These are phyloP conservation scores for Cordyceps javanica DNA, from an alignment of 2,329 filamentous ascomycete genomes.

Conservation along the genomic window DNA sequence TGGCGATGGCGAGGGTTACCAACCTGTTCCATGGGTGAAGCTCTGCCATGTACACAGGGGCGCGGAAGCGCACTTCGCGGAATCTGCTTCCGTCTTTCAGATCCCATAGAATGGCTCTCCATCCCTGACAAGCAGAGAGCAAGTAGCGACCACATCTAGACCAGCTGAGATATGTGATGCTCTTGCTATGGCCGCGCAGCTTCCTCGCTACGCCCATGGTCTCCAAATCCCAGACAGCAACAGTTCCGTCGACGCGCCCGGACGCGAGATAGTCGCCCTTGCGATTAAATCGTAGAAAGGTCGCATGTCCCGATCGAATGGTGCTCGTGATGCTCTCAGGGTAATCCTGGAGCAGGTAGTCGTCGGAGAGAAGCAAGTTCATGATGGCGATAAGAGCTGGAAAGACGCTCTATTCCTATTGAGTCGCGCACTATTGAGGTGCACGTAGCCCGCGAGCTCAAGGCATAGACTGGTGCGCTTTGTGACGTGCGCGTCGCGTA, in stretches of 20 bases:
- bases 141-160: constrained; percentile 86
- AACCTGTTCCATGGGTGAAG: constrained; percentile 87
- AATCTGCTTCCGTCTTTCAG: constrained; percentile 62
- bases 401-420: not conserved
- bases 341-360: constrained; percentile 69
- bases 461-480: not conserved
- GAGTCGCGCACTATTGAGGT: not conserved
- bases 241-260: constrained; percentile 86
- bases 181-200: constrained; percentile 84
- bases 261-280: constrained; percentile 92
- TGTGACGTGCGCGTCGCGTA: not conserved
- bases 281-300: constrained; percentile 79
- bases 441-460: not conserved
- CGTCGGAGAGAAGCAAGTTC: constrained; percentile 56
- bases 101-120: constrained; percentile 96
- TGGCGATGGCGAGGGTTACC: constrained; percentile 12
- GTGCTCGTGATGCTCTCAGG: constrained; percentile 85
- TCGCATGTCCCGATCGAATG: constrained; percentile 65
- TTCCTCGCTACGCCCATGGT: constrained; percentile 96
- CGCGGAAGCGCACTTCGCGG: constrained; percentile 83
- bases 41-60: constrained; percentile 92
- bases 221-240: constrained; percentile 95
- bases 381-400: constrained; percentile 28
- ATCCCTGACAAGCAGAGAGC: constrained; percentile 88
- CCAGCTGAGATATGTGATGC: constrained; percentile 94